Percentiles rank a stretch among this genome's conserved stretches.
These are phyloP conservation scores for Penicillium sp. DNA, from an alignment of 2,329 filamentous ascomycete species.

Conservation along the genomic window DNA sequence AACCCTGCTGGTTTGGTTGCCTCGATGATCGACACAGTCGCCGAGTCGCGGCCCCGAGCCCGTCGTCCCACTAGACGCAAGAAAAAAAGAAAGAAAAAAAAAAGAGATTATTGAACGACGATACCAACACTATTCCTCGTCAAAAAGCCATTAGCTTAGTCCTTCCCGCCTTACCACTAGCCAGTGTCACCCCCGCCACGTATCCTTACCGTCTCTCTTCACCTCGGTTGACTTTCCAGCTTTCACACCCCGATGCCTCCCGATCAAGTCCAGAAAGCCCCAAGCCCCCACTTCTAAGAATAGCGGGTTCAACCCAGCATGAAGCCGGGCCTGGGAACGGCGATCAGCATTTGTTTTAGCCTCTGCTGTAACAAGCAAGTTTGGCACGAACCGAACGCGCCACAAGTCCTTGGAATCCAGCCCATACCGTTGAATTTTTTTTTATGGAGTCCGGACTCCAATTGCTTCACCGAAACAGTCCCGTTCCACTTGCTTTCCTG, in stretches of 20 bases:
- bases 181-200: not conserved
- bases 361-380: not conserved
- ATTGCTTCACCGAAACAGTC: not conserved
- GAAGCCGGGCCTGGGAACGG: not conserved
- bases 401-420: no score
- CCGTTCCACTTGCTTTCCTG: not conserved
- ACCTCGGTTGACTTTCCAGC: not conserved
- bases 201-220: not conserved
- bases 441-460: not conserved
- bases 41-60: not conserved
- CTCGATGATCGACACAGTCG: not conserved
- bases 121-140: no score
- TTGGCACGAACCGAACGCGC: no score
- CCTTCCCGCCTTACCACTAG: not conserved
- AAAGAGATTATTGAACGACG: no score
- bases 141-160: no score
- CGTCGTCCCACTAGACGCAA: not conserved
- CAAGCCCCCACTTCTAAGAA: constrained; percentile 11
- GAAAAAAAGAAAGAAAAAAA: no score
- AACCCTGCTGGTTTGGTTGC: not conserved
- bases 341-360: not conserved
- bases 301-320: not conserved
- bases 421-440: not conserved
- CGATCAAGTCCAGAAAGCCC: not conserved
- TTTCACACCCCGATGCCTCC: not conserved